Percentiles rank a stretch among this genome's conserved stretches.
Evolutionary conservation across 2,329 filamentous ascomycete species (phyloP).

Genomic region (Aspergillus hiratsukae): DNA sequence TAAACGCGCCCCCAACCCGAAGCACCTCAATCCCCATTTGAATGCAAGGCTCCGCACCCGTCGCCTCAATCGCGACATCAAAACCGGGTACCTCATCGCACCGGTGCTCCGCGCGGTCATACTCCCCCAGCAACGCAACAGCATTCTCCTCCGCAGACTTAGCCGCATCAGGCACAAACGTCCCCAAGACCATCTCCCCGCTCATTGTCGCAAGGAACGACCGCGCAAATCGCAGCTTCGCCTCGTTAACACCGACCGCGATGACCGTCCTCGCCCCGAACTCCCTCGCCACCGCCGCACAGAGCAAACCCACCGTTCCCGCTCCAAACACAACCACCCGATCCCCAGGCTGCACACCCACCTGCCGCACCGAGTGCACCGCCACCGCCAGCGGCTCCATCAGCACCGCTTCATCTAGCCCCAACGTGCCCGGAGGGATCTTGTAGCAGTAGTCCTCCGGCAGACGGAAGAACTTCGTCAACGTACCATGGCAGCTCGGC

Average conservation of each 20-base stretch:
- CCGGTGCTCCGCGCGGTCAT: constrained; percentile 28
- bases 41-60: constrained; percentile 42
- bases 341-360: constrained; percentile 37
- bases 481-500: constrained; percentile 34
- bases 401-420: constrained; percentile 42
- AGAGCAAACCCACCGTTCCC: constrained; percentile 60
- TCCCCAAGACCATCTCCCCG: constrained; percentile 2
- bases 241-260: constrained; percentile 57
- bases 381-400: constrained; percentile 49
- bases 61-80: constrained; percentile 41
- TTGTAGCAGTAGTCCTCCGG: constrained; percentile 39
- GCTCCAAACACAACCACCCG: constrained; percentile 57
- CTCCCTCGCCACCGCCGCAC: constrained; percentile 58
- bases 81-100: constrained; percentile 17
- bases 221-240: constrained; percentile 54
- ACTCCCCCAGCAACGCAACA: constrained; percentile 27
- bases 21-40: constrained; percentile 42
- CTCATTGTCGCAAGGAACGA: constrained; percentile 8
- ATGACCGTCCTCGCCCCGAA: constrained; percentile 57
- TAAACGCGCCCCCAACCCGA: constrained; percentile 25
- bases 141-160: constrained; percentile 22
- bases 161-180: constrained; percentile 7
- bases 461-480: constrained; percentile 34
- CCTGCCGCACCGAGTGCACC: constrained; percentile 41
- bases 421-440: constrained; percentile 30